Conservation (phyloP, 2,329 filamentous ascomycete genomes). For the Talaromyces piceae region DNA sequence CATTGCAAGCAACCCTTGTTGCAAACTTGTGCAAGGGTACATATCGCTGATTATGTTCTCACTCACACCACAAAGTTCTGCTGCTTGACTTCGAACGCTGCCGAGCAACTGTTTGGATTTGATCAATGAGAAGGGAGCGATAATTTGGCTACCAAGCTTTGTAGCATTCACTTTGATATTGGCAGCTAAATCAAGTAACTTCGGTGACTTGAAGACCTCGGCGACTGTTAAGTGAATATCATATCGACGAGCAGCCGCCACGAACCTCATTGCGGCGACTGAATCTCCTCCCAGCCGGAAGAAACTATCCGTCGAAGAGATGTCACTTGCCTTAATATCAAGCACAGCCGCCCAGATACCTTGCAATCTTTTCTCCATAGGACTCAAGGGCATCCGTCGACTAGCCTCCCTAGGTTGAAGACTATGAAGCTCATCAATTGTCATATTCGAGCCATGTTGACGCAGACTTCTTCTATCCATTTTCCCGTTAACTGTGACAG, state of each 20-base stretch:
- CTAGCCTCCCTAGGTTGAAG: slow-evolving; percentile 1
- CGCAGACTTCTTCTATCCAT: slow-evolving; percentile 3
- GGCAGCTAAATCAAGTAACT: neutral
- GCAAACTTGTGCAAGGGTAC: slow-evolving; percentile 34
- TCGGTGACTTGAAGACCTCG: slow-evolving; percentile 6
- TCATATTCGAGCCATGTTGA: neutral
- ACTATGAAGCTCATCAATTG: slow-evolving; percentile 13
- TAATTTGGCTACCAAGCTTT: neutral
- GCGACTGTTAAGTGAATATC: slow-evolving; percentile 3
- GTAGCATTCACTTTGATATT: neutral
- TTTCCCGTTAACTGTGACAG: slow-evolving; percentile 3
- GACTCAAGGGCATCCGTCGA: slow-evolving; percentile 1
- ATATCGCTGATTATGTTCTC: slow-evolving; percentile 18
- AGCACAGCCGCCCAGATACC: slow-evolving; percentile 17
- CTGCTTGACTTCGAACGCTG: slow-evolving; percentile 5
- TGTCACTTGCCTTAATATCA: slow-evolving; percentile 13
- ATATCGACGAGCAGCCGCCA: slow-evolving; percentile 2
- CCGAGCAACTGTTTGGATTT: neutral
- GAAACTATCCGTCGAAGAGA: slow-evolving; percentile 20
- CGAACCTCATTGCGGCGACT: slow-evolving; percentile 16
- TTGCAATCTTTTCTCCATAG: slow-evolving; percentile 11
- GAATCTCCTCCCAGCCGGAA: slow-evolving; percentile 23
- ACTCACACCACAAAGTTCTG: neutral
- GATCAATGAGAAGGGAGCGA: neutral
- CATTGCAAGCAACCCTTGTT: slow-evolving; percentile 40